These are phyloP conservation scores for Psilocybe cubensis DNA, from an alignment of 768 basidiomycete genomes.

Conservation along the genomic window DNA sequence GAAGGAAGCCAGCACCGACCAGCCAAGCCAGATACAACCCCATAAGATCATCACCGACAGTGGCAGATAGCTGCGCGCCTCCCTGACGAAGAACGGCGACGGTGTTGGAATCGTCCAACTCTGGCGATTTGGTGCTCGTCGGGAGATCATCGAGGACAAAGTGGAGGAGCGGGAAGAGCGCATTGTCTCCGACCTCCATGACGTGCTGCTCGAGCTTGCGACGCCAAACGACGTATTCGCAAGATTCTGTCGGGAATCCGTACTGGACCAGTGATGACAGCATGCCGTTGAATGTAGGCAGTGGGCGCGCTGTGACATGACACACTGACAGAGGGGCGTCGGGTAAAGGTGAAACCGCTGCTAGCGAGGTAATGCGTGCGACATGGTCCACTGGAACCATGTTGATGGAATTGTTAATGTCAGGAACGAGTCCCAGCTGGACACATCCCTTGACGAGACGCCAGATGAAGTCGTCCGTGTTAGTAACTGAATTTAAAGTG, in stretches of 20 bases:
- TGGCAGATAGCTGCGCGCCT: slow-evolving; percentile 41
- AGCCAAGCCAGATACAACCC: slow-evolving; percentile 94
- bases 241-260: slow-evolving; percentile 77
- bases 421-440: slow-evolving; percentile 94
- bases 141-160: slow-evolving; percentile 98
- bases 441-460: slow-evolving; percentile 97
- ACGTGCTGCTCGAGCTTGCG: slow-evolving; percentile 93
- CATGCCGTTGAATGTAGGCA: slow-evolving; percentile 88
- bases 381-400: slow-evolving; percentile 99
- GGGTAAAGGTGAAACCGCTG: slow-evolving; percentile 64
- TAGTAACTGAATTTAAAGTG: slow-evolving; percentile 67
- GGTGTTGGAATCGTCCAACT: slow-evolving; percentile 88
- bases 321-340: slow-evolving; percentile 58
- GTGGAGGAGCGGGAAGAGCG: slow-evolving; percentile 94
- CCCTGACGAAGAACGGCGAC: slow-evolving; percentile 56
- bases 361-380: slow-evolving; percentile 77
- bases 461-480: slow-evolving; percentile 99
- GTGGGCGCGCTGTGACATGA: slow-evolving; percentile 86
- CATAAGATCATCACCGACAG: slow-evolving; percentile 78
- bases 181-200: slow-evolving; percentile 93
- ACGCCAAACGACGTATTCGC: slow-evolving; percentile 93
- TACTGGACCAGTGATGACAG: slow-evolving; percentile 74
- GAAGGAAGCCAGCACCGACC: slow-evolving; percentile 81
- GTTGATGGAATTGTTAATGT: slow-evolving; percentile 98
- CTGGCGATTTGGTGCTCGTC: slow-evolving; percentile 93